Evolutionary conservation across 2,329 filamentous ascomycete genomes (phyloP).

Genomic region (Helotiales sp.): DNA sequence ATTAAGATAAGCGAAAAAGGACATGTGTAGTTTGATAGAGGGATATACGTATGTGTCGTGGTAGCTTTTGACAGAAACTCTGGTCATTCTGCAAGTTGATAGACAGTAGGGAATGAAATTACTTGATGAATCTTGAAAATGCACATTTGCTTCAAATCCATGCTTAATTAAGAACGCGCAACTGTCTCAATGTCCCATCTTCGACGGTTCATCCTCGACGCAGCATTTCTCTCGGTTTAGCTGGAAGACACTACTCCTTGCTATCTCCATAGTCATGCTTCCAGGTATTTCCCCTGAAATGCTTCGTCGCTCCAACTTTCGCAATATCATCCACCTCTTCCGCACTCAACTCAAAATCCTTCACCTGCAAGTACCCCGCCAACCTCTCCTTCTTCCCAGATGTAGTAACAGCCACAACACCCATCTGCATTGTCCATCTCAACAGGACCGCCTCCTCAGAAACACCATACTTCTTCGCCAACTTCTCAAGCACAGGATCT

Average conservation of each 20-base stretch:
- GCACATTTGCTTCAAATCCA: too few species aligned
- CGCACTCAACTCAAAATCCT: slow-evolving; percentile 55
- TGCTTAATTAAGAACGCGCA: too few species aligned
- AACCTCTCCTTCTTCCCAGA: slow-evolving; percentile 56
- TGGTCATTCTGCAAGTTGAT: too few species aligned
- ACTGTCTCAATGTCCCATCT: too few species aligned
- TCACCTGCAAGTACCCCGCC: slow-evolving; percentile 44
- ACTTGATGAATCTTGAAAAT: too few species aligned
- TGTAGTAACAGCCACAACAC: slow-evolving; percentile 56
- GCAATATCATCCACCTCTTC: slow-evolving; percentile 46
- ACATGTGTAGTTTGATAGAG: too few species aligned
- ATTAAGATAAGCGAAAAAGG: too few species aligned
- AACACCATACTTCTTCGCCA: slow-evolving; percentile 58
- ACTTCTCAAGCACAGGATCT: slow-evolving; percentile 45
- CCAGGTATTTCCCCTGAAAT: background rate
- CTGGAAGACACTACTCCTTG: background rate
- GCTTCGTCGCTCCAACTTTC: background rate
- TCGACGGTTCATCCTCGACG: too few species aligned
- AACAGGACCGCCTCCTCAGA: slow-evolving; percentile 53
- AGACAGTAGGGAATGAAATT: too few species aligned
- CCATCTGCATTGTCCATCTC: slow-evolving; percentile 58
- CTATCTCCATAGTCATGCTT: background rate
- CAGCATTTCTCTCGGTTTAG: too few species aligned
- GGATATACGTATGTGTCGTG: too few species aligned
- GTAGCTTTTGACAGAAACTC: too few species aligned